Base-by-base conservation (phyloP, 164 flowering plant genomes). In the Vitis rupestris region DNA sequence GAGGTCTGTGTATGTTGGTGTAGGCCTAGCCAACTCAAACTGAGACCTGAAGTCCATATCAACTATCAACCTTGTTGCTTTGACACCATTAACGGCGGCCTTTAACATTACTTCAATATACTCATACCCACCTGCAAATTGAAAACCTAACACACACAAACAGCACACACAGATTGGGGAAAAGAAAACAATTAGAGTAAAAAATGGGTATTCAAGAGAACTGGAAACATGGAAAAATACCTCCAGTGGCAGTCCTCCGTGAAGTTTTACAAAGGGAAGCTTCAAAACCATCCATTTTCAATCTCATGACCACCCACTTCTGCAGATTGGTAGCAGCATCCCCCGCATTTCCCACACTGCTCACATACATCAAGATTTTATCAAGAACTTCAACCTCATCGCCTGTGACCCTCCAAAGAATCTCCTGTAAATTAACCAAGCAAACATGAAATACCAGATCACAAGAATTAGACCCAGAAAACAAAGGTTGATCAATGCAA, bases 1-100 rank as follows among this genome's bases (percentile, higher is more conserved):
- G 10, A 79, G 64, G 14, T 76, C 59, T 30, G 17, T 64, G 77
- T 72, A 75, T 2, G 23, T 12, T 53, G 11, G 14, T 31, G 79
- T 75, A 0, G 79, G 72, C 37, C 76, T 76, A n/a, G 79, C 77
- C 50, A 79, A 2, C 30, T 75, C 79, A 59, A 79, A 79, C 56
- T 77, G 80, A 3, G 74, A 70, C 63, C 44, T 70, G 70, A 77
- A 74, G 29, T 77, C 80, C 13, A 63, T 52, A 19, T 77, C 80
- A 17, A 77, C 69, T 62, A 77, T 73, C n/a, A 77, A 7, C 62
- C 80, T 73, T 55, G 23, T 65, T 49, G 66, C 17, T 49, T 61
- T 58, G 3, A 59, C 54, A 19, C 12, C 57, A 19, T 50, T 23
- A 15, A 49, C 2, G 54, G 19, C 44, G 54, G 55, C 73, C 60